A percentile compares a stretch with the other conserved stretches of the same genome.
Evolutionary conservation across 805 yeast genomes (phyloP).

Genomic region (Dipodascopsis tothii): DNA sequence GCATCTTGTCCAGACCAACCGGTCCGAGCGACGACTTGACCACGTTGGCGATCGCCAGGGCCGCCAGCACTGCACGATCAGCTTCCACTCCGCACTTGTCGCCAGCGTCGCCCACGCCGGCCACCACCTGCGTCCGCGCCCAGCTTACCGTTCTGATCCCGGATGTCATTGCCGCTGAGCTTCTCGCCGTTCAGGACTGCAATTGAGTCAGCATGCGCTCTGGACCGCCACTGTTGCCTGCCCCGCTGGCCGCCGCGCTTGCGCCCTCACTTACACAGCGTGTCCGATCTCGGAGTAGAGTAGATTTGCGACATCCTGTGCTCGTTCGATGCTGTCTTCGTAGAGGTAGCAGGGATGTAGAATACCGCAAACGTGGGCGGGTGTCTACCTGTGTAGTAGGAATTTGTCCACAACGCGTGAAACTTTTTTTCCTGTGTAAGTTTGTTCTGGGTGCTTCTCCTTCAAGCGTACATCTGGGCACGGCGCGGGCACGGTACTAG

Average conservation of each 20-base stretch:
- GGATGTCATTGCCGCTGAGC: constrained; percentile 88
- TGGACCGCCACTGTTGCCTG: too few relatives aligned
- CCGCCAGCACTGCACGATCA: constrained; percentile 69
- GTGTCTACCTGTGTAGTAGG: too few relatives aligned
- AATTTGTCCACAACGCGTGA: too few relatives aligned
- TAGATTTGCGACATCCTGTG: constrained; percentile 54
- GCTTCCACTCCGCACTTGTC: not conserved
- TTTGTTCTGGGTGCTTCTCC: too few relatives aligned
- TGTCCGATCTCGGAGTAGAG: constrained; percentile 79
- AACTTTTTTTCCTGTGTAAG: too few relatives aligned
- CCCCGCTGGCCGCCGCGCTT: too few relatives aligned
- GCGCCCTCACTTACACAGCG: constrained; percentile 62
- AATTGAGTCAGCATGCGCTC: not conserved
- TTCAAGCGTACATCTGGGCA: too few relatives aligned
- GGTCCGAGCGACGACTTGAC: constrained; percentile 95
- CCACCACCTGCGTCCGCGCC: not conserved
- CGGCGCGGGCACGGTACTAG: too few relatives aligned
- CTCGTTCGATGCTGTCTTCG: too few relatives aligned
- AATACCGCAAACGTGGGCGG: too few relatives aligned
- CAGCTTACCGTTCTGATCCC: constrained; percentile 70
- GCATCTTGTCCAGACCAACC: constrained; percentile 95
- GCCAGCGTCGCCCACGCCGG: not conserved
- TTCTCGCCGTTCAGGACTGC: constrained; percentile 88
- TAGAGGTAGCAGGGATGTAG: too few relatives aligned
- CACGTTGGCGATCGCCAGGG: constrained; percentile 74